A percentile compares a stretch with the other conserved stretches of the same genome.
Evolutionary conservation across 2,329 filamentous ascomycete genomes (phyloP).

Genomic region (Diaporthe vaccinii): DNA sequence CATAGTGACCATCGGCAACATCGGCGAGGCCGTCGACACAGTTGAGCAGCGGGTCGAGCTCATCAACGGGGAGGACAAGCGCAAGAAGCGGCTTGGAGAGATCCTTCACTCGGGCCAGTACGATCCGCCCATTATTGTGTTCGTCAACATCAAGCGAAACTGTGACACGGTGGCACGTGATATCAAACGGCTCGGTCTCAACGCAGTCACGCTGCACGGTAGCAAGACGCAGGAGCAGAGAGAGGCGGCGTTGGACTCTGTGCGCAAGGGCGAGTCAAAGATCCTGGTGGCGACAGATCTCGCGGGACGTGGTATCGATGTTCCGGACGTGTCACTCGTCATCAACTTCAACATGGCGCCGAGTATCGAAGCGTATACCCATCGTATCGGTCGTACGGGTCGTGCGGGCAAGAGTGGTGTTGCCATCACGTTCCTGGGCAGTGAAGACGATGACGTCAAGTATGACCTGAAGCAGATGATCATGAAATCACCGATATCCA

Average conservation of each 20-base stretch:
- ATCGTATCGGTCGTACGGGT: constrained; percentile 96
- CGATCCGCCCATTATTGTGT: constrained; percentile 93
- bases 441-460: constrained; percentile 89
- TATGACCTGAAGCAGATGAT: constrained; percentile 98
- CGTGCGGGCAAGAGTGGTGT: constrained; percentile 97
- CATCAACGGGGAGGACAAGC: constrained; percentile 89
- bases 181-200: constrained; percentile 94
- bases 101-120: constrained; percentile 87
- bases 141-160: constrained; percentile 99
- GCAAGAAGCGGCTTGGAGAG: constrained; percentile 95
- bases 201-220: constrained; percentile 90
- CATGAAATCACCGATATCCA: constrained; percentile 87
- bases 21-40: constrained; percentile 95
- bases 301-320: constrained; percentile 97
- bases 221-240: constrained; percentile 98
- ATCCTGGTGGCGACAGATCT: constrained; percentile 96
- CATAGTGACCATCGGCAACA: constrained; percentile 93
- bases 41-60: constrained; percentile 98
- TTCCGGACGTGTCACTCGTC: constrained; percentile 92
- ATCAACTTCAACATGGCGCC: constrained; percentile 99
- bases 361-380: constrained; percentile 94
- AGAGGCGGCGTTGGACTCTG: constrained; percentile 89
- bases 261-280: constrained; percentile 84
- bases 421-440: constrained; percentile 93
- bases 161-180: constrained; percentile 95